Percentiles rank a stretch among this genome's conserved stretches.
Conservation (phyloP, 345 rosid species). For the Eucalyptus erythrocorys region DNA sequence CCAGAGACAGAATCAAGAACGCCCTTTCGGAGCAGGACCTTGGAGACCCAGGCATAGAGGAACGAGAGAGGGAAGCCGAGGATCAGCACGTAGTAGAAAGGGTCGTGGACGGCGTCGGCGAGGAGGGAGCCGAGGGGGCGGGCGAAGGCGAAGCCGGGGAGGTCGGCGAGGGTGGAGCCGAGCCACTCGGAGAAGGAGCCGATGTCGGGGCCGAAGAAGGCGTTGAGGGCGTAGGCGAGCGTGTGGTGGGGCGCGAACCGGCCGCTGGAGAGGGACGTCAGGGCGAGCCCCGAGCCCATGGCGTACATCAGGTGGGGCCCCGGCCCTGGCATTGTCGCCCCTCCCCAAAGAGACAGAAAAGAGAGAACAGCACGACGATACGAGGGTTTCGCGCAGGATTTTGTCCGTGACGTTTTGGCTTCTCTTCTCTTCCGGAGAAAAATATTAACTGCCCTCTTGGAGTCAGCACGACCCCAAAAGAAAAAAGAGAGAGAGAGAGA, state of each 20-base stretch:
- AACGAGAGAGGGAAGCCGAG: slow-evolving; percentile 43
- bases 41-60: slow-evolving; percentile 39
- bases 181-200: slow-evolving; percentile 77
- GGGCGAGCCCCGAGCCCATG: slow-evolving; percentile 46
- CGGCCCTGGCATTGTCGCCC: slow-evolving; percentile 43
- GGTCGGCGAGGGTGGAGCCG: slow-evolving; percentile 13
- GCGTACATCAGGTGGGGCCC: slow-evolving; percentile 68
- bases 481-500: no score
- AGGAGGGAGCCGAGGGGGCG: slow-evolving; percentile 15
- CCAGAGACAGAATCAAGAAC: slow-evolving; percentile 46
- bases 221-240: slow-evolving; percentile 45
- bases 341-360: background rate
- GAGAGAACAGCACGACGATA: background rate
- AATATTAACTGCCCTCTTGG: no score
- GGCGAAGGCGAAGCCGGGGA: background rate
- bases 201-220: slow-evolving; percentile 68
- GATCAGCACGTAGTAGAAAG: slow-evolving; percentile 36
- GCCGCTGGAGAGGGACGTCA: slow-evolving; percentile 32
- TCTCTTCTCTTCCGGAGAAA: background rate
- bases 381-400: background rate
- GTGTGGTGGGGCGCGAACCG: slow-evolving; percentile 52
- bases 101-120: slow-evolving; percentile 42
- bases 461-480: no score
- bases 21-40: slow-evolving; percentile 17
- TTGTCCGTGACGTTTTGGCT: background rate